Conservation (phyloP, 176 grass and related monocot genomes). For the Rhynchospora tenuis region DNA sequence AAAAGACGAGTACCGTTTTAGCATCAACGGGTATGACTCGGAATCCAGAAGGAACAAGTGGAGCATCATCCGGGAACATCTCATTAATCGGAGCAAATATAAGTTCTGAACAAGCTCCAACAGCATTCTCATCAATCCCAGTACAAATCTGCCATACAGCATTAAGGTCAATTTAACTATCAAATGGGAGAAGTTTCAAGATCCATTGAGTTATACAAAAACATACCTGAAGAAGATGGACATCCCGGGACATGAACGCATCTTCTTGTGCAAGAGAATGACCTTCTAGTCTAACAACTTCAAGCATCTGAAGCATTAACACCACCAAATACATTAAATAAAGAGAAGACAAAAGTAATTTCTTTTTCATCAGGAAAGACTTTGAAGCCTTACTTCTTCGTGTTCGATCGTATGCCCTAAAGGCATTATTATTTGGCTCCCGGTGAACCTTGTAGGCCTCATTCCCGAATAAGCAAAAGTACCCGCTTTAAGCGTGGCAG, state of each 20-base stretch:
- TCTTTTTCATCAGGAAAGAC: not conserved
- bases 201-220: no score
- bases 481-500: slow-evolving; percentile 57
- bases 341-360: no score
- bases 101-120: slow-evolving; percentile 70
- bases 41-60: slow-evolving; percentile 85
- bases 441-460: slow-evolving; percentile 62
- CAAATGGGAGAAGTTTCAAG: not conserved
- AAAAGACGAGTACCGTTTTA: slow-evolving; percentile 35
- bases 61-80: slow-evolving; percentile 84
- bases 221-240: no score
- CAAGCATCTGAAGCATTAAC: no score
- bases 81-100: slow-evolving; percentile 95
- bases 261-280: no score
- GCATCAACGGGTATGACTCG: slow-evolving; percentile 75
- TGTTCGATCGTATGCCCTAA: slow-evolving; percentile 74
- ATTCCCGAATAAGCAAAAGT: slow-evolving; percentile 68
- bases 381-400: slow-evolving; percentile 53
- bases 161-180: no score
- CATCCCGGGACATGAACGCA: no score
- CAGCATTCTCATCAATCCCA: slow-evolving; percentile 71
- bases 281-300: no score
- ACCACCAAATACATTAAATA: not conserved
- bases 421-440: slow-evolving; percentile 70
- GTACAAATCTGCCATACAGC: slow-evolving; percentile 91